Evolutionary conservation across 148 eudicot species (phyloP), one percentile per base, ranked within the genome.

Genomic region (Suaeda aralocaspica): DNA sequence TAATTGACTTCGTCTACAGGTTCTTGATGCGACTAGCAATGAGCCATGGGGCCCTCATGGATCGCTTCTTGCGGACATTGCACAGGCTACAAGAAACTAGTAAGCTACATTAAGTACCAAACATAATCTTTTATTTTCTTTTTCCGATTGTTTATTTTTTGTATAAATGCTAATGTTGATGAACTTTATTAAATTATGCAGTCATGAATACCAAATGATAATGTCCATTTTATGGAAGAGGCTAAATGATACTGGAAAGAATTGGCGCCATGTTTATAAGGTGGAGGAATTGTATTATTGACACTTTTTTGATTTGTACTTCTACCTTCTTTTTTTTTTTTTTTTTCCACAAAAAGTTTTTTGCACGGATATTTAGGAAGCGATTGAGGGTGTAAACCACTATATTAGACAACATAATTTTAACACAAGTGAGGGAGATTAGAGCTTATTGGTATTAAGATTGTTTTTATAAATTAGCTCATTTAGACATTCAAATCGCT

Each of bases 21-120:
- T 91, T 85, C 93, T 91, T 69, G 99, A 95, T 82, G 91, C 99
- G 67, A 95, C 99, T 69, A 91, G 99, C 84, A 95, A 95, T 80
- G 99, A 95, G 85, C 87, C 99, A 45, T 95, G 99, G 96, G 99
- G 99, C 71, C 96, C 99, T 69, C 97, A 91, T 84, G 99, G 96
- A 65, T 79, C 97, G 29, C 96, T 85, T 79, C 97, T 95, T 68
- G 90, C 97, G 63, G 86, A 83, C 34, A 53, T 95, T 84, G 96
- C 99, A 59, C 87, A 84, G 74, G 96, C 99, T 72, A 75, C 85
- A 36, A 87, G 84, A 89, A 91, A 91, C 82, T 89, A 86, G 99
- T 95, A 80, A 78, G 96, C 72, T 74, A 7, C 52, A 26, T 63
- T 49, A 29, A 15, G 24, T 70, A 19, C 33, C 44, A 50, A 6